These are phyloP conservation scores for Scedosporium dehoogii DNA, from an alignment of 2,329 filamentous ascomycete genomes.

Conservation along the genomic window DNA sequence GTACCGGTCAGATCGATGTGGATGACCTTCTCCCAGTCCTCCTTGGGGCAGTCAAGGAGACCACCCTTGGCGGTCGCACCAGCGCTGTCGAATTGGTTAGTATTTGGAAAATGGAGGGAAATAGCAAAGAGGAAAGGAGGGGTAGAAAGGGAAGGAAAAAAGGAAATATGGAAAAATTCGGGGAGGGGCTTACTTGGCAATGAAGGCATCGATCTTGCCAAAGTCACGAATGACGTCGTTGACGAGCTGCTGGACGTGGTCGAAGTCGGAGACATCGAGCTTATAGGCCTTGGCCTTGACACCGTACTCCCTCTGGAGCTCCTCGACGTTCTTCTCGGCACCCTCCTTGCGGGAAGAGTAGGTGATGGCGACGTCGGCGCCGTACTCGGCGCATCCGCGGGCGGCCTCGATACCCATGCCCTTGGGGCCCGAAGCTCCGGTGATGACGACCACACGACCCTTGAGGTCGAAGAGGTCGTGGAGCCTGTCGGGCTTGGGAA, in stretches of 20 bases:
- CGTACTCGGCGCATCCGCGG: constrained; percentile 30
- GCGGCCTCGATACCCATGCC: constrained; percentile 35
- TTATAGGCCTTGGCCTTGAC: constrained; percentile 39
- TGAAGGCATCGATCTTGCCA: constrained; percentile 62
- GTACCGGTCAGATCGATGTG: constrained; percentile 65
- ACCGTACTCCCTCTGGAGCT: constrained; percentile 59
- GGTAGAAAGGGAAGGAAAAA: constrained; percentile 17
- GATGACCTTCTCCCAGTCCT: constrained; percentile 61
- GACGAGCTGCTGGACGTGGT: constrained; percentile 41
- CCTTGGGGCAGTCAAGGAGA: constrained; percentile 56
- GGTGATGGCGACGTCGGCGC: constrained; percentile 34
- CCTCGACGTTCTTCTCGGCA: constrained; percentile 58
- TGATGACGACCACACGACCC: constrained; percentile 29
- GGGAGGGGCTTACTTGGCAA: constrained; percentile 58
- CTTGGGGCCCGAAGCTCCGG: constrained; percentile 46
- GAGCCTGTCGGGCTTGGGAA: constrained; percentile 48
- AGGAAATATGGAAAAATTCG: constrained; percentile 31
- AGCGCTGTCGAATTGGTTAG: constrained; percentile 28
- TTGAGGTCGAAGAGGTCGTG: constrained; percentile 37
- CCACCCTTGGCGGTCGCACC: constrained; percentile 60
- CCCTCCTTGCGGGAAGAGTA: constrained; percentile 64
- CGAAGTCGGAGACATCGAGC: constrained; percentile 1
- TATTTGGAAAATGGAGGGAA: constrained; percentile 33
- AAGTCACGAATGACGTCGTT: constrained; percentile 63
- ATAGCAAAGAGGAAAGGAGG: background rate